These are phyloP conservation scores for Botrytis fragariae DNA, from an alignment of 2,329 filamentous ascomycete species.

Conservation along the genomic window DNA sequence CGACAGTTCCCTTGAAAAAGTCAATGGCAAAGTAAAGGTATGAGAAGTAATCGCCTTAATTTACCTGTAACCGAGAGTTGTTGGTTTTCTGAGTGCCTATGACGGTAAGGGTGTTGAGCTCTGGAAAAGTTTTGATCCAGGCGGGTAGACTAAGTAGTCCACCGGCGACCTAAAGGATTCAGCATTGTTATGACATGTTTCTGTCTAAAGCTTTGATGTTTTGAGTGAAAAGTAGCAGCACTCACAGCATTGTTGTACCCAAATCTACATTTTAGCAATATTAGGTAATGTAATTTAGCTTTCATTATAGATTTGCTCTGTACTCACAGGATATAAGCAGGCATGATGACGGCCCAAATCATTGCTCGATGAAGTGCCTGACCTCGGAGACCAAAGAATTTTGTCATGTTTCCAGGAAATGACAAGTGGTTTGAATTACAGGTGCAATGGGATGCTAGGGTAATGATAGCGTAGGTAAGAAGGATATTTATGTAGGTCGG, in stretches of 20 bases:
- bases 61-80: conserved; percentile 14
- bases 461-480: neutral
- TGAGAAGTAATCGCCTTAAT: neutral
- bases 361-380: conserved; percentile 52
- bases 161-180: conserved; percentile 43
- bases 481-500: neutral
- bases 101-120: conserved; percentile 19
- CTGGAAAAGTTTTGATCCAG: conserved; percentile 19
- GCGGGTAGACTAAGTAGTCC: conserved; percentile 43
- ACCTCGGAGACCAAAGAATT: conserved; percentile 62
- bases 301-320: conserved; percentile 32
- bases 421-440: neutral
- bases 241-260: conserved; percentile 45
- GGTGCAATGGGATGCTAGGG: neutral
- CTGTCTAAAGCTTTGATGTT: neutral
- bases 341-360: conserved; percentile 59
- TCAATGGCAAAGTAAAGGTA: neutral
- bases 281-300: neutral
- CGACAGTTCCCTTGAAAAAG: conserved; percentile 17
- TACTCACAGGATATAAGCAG: conserved; percentile 66
- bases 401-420: conserved; percentile 40
- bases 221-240: neutral
- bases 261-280: conserved; percentile 37
- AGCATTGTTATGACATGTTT: neutral
- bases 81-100: conserved; percentile 2